Percentiles rank a stretch among this genome's conserved stretches.
Conservation (phyloP, 139 green algal species). For the Tetradesmus obliquus region DNA sequence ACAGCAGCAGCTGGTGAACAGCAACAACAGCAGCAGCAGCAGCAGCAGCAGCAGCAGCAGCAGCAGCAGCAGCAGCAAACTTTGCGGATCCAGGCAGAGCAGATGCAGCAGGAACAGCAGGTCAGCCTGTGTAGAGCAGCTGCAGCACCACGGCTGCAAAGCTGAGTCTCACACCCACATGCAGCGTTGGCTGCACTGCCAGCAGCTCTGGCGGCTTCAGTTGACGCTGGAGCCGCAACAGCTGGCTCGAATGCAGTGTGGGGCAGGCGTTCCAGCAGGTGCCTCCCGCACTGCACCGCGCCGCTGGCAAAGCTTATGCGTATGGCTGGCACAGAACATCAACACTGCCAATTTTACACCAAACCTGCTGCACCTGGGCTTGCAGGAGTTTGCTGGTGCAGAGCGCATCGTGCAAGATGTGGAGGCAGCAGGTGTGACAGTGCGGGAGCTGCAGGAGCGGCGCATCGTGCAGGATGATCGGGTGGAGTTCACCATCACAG, state of each 20-base stretch:
- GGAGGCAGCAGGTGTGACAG: conserved; percentile 46
- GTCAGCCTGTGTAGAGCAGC: too few species aligned
- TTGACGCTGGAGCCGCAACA: too few species aligned
- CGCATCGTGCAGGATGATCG: conserved; percentile 63
- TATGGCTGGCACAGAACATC: too few species aligned
- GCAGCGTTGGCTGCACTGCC: too few species aligned
- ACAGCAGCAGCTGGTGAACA: neutral
- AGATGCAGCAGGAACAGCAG: neutral
- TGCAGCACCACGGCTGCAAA: too few species aligned
- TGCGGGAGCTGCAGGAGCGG: conserved; percentile 53
- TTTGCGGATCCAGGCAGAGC: neutral
- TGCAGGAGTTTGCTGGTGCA: conserved; percentile 57
- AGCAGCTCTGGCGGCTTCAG: too few species aligned
- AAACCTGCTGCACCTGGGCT: neutral
- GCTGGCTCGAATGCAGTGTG: too few species aligned
- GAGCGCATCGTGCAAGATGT: conserved; percentile 60
- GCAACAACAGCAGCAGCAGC: neutral
- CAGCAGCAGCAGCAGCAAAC: neutral
- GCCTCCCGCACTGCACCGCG: too few species aligned
- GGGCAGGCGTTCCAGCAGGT: too few species aligned
- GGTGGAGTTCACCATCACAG: conserved; percentile 48
- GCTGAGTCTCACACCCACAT: too few species aligned
- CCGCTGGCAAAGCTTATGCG: too few species aligned
- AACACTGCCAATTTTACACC: neutral
- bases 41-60: neutral